phyloP scores from a whole-genome alignment of 2,329 filamentous ascomycete species.

The Corynespora cassiicola region DNA sequence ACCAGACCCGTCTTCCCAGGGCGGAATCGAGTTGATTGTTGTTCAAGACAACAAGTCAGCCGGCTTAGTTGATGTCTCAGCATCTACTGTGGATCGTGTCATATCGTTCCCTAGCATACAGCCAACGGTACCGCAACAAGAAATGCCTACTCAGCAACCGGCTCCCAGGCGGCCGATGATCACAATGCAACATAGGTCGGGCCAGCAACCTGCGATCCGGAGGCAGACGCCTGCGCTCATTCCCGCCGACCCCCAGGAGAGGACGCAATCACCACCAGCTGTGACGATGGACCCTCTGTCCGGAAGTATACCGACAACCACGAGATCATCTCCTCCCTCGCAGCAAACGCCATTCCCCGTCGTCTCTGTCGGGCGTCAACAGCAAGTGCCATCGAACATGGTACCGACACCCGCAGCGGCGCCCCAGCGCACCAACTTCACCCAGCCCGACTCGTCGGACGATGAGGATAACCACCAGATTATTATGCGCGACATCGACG shows the following conservation, averaged over 20 bases:
- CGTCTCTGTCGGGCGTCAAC: slow-evolving; percentile 5
- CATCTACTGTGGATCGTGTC: too few relatives aligned
- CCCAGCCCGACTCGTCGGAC: slow-evolving; percentile 6
- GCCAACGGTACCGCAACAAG: neutral
- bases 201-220: slow-evolving; percentile 18
- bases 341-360: slow-evolving; percentile 10
- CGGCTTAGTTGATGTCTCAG: slow-evolving; percentile 13
- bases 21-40: slow-evolving; percentile 18
- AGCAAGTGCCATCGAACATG: slow-evolving; percentile 23
- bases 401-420: slow-evolving; percentile 19
- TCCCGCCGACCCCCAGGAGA: neutral
- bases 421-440: slow-evolving; percentile 8
- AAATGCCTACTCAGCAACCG: neutral
- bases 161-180: slow-evolving; percentile 11
- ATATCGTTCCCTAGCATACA: neutral
- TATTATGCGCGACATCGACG: slow-evolving; percentile 20
- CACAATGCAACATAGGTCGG: slow-evolving; percentile 11
- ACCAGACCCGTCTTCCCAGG: slow-evolving; percentile 15
- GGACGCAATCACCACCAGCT: neutral
- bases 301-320: slow-evolving; percentile 4
- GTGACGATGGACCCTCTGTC: slow-evolving; percentile 15
- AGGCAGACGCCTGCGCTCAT: slow-evolving; percentile 9
- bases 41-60: slow-evolving; percentile 13
- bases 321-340: neutral
- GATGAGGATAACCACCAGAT: slow-evolving; percentile 18